Evolutionary conservation across 768 basidiomycete species (phyloP).

Genomic region (Coprinopsis marcescibilis): DNA sequence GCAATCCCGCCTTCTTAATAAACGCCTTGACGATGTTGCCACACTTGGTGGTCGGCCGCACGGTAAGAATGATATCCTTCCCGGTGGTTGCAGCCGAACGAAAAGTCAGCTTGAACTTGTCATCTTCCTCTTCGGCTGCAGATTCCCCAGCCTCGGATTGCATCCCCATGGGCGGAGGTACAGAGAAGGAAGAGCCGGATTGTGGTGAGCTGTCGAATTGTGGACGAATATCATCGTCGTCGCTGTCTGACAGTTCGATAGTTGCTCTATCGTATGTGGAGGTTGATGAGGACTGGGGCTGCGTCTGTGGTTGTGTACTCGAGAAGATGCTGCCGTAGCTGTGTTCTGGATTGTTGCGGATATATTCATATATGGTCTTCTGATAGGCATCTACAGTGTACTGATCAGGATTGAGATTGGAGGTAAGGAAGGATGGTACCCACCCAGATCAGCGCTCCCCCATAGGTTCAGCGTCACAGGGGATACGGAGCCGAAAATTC

Average conservation of each 20-base stretch:
- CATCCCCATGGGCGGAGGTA: constrained; percentile 1
- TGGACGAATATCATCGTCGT: constrained; percentile 14
- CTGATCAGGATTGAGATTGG: background rate
- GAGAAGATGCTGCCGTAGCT: constrained; percentile 5
- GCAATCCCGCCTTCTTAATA: constrained; percentile 60
- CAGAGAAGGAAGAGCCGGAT: background rate
- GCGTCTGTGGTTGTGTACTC: constrained; percentile 8
- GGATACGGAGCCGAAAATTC: constrained; percentile 64
- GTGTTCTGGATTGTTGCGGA: constrained; percentile 32
- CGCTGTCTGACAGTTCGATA: constrained; percentile 22
- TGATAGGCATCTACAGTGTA: constrained; percentile 41
- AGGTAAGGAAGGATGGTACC: constrained; percentile 14
- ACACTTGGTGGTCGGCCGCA: constrained; percentile 71
- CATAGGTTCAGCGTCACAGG: constrained; percentile 63
- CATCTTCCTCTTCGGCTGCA: constrained; percentile 40
- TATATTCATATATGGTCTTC: constrained; percentile 55
- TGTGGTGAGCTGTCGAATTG: background rate
- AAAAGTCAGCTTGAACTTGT: constrained; percentile 60
- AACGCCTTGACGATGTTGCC: constrained; percentile 72
- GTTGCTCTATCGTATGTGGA: constrained; percentile 17
- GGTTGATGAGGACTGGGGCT: constrained; percentile 1
- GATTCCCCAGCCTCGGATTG: constrained; percentile 20
- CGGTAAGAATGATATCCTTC: constrained; percentile 60
- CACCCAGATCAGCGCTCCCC: constrained; percentile 63
- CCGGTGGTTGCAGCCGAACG: constrained; percentile 49